These are phyloP conservation scores for Diutina siamensis DNA, from an alignment of 1,139 yeast genomes.

Conservation along the genomic window DNA sequence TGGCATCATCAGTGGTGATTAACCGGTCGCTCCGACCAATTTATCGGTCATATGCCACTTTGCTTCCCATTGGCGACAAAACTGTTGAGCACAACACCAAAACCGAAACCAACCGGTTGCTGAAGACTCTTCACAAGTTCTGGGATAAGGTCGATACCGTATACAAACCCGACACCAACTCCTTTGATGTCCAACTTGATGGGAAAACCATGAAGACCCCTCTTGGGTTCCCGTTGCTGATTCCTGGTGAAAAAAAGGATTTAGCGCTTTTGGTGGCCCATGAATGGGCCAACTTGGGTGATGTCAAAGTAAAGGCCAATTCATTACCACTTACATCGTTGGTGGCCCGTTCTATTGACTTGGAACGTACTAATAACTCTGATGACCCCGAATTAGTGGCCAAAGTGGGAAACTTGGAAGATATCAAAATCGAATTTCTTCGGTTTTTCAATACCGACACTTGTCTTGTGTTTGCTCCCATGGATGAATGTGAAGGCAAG, in stretches of 20 bases:
- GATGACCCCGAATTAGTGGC: constrained; percentile 37
- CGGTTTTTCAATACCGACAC: constrained; percentile 92
- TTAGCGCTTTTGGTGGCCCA: constrained; percentile 70
- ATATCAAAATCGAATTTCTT: constrained; percentile 45
- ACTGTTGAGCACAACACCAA: constrained; percentile 24
- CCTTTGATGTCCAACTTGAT: constrained; percentile 55
- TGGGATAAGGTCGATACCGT: constrained; percentile 52
- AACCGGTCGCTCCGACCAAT: background rate
- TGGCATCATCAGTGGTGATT: background rate
- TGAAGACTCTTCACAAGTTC: constrained; percentile 63
- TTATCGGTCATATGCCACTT: background rate
- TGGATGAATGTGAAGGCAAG: constrained; percentile 70
- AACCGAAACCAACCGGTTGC: constrained; percentile 59
- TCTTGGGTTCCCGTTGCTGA: constrained; percentile 53
- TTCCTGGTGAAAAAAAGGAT: constrained; percentile 49
- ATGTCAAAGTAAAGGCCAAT: constrained; percentile 64
- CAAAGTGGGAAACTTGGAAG: constrained; percentile 49
- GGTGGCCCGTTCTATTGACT: constrained; percentile 77
- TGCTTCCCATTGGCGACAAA: background rate
- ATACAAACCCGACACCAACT: constrained; percentile 16
- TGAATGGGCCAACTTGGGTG: constrained; percentile 78
- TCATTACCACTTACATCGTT: constrained; percentile 80
- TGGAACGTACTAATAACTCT: constrained; percentile 22
- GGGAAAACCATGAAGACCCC: constrained; percentile 77
- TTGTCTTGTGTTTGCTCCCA: constrained; percentile 75